Evolutionary conservation across 2,329 filamentous ascomycete species (phyloP).

Genomic region (Byssochlamys sp.): DNA sequence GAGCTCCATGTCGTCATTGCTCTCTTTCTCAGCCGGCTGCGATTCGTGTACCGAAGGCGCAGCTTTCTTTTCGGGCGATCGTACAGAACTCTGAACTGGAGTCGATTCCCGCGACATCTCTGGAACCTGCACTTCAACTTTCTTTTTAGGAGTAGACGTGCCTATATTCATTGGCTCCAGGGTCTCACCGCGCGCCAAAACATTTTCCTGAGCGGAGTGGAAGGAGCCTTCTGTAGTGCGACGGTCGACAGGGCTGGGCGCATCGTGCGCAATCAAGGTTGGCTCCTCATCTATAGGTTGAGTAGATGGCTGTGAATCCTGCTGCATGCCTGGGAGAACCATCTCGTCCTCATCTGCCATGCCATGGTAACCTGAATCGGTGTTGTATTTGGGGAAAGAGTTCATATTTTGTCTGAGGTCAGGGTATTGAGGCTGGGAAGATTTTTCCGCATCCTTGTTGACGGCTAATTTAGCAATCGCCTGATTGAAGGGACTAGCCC

Average conservation of each 20-base stretch:
- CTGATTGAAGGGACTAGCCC: slow-evolving; percentile 24
- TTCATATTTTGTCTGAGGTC: slow-evolving; percentile 25
- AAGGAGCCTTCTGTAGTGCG: slow-evolving; percentile 38
- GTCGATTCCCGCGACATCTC: slow-evolving; percentile 6
- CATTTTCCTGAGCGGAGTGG: slow-evolving; percentile 37
- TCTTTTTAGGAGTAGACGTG: slow-evolving; percentile 12
- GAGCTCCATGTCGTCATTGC: slow-evolving; percentile 21
- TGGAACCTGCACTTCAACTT: slow-evolving; percentile 9
- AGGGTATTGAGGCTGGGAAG: slow-evolving; percentile 19
- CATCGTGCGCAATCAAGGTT: slow-evolving; percentile 7
- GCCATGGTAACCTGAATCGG: slow-evolving; percentile 41
- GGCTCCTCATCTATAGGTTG: slow-evolving; percentile 23
- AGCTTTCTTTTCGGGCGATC: slow-evolving; percentile 11
- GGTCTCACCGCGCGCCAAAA: slow-evolving; percentile 24
- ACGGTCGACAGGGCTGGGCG: slow-evolving; percentile 18
- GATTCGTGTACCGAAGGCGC: slow-evolving; percentile 5
- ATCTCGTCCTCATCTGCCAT: slow-evolving; percentile 33
- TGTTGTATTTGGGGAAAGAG: slow-evolving; percentile 32
- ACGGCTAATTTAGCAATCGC: slow-evolving; percentile 23
- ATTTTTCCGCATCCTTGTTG: slow-evolving; percentile 11
- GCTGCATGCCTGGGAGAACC: slow-evolving; percentile 23
- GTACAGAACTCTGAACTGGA: slow-evolving; percentile 4
- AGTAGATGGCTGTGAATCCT: slow-evolving; percentile 23
- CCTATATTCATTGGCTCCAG: slow-evolving; percentile 29
- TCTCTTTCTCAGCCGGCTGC: slow-evolving; percentile 10